Evolutionary conservation across 345 rosid genomes (phyloP), one percentile per base, ranked within the genome.

Genomic region (Arabidopsis thaliana): DNA sequence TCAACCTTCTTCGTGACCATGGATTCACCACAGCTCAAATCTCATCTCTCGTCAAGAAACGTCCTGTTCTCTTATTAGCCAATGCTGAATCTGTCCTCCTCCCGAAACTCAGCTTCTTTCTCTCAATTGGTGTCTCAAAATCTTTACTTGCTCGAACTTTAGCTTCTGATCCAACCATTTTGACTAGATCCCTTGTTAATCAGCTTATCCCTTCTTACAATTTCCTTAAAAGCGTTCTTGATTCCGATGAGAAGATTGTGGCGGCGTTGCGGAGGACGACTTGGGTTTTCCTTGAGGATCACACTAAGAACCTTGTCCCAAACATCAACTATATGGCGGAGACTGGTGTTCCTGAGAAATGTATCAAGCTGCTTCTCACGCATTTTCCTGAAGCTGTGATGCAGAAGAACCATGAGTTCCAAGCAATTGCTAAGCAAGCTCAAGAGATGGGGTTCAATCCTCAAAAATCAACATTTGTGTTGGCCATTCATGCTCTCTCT

Each of bases 321-420:
- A 87, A 85, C 62, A 65, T 83, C 25, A 58, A 48, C 40, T 70
- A 58, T 56, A 74, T 87, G 79, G 30, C 71, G 8, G 82, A 73
- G 59, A 11, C 32, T 0, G 85, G 81, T 1, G 86, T 85, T 1
- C 83, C 87, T 2, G 75, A 69, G 37, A 78, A 80, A 40, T 82
- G 81, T 32, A 53, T 83, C 3, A 32, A 84, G 11, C 74, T 83
- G 12, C 57, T 87, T 5, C 76, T 87, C 60, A 50, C 85, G 10
- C 83, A 87, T 77, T 84, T 82, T 25, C 88, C 91, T 2, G 85
- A 83, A 60, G 86, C 88, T 0, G 38, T 82, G 69, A 80, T 79
- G 84, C 81, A 79, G 28, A 83, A 48, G 65, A 75, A 65, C 8
- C 84, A 59, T 0, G 68, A 65, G 59, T 87, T 87, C 8, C 24